Evolutionary conservation across 2,329 filamentous ascomycete species (phyloP).

Genomic region (Verticillium nonalfalfae): DNA sequence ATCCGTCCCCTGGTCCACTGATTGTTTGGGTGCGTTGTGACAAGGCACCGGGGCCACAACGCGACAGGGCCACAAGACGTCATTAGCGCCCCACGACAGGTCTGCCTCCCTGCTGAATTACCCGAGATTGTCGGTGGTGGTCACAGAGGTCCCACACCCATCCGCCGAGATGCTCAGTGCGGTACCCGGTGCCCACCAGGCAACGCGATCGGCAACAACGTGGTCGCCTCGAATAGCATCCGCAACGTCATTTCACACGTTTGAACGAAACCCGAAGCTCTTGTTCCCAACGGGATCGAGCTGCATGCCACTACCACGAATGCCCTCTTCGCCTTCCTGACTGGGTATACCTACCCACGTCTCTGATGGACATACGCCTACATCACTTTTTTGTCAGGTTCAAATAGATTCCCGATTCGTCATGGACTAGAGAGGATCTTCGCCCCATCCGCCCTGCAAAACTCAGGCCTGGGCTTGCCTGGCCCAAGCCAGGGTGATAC

Average conservation of each 20-base stretch:
- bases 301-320: background rate
- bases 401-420: background rate
- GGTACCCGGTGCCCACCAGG: background rate
- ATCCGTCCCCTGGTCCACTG: background rate
- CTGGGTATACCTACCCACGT: background rate
- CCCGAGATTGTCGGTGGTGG: background rate
- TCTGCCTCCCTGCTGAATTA: background rate
- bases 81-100: background rate
- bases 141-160: background rate
- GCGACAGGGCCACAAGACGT: background rate
- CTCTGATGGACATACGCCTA: background rate
- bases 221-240: background rate
- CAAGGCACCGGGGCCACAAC: background rate
- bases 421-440: background rate
- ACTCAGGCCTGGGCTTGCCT: background rate
- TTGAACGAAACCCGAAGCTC: background rate
- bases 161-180: background rate
- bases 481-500: background rate
- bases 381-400: background rate
- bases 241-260: background rate
- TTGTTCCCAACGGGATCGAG: background rate
- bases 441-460: background rate
- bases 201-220: background rate
- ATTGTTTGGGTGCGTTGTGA: background rate
- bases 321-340: background rate